phyloP scores from a whole-genome alignment of 2,329 filamentous ascomycete species.

The Podosphaera aphanis region DNA sequence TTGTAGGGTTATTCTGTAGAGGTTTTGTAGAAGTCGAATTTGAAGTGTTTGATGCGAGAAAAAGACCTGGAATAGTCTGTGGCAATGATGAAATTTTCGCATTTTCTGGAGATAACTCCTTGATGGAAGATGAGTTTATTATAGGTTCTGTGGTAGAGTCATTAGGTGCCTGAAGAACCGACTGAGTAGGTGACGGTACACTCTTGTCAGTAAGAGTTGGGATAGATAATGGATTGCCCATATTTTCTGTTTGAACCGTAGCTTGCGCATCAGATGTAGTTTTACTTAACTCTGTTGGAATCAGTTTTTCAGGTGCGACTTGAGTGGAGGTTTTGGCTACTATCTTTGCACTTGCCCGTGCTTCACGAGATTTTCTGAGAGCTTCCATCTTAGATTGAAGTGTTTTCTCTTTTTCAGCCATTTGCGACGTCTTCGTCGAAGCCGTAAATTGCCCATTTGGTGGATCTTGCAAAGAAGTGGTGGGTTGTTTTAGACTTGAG shows the following conservation, averaged over 20 bases:
- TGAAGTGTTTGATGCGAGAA: slow-evolving; percentile 9
- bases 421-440: slow-evolving; percentile 21
- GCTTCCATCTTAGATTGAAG: slow-evolving; percentile 60
- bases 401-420: slow-evolving; percentile 48
- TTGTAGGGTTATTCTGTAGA: slow-evolving; percentile 1
- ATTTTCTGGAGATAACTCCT: background rate
- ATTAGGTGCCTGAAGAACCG: background rate
- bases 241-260: background rate
- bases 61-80: slow-evolving; percentile 12
- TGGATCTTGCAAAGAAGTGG: background rate
- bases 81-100: slow-evolving; percentile 1
- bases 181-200: background rate
- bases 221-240: background rate
- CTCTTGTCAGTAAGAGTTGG: background rate
- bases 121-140: background rate
- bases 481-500: background rate
- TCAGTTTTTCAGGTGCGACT: background rate
- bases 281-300: background rate
- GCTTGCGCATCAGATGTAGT: background rate
- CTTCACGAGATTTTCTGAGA: slow-evolving; percentile 34
- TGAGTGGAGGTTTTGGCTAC: slow-evolving; percentile 2
- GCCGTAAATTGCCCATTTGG: slow-evolving; percentile 19
- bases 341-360: slow-evolving; percentile 18
- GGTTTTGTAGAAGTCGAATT: slow-evolving; percentile 2
- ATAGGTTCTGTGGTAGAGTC: background rate